Conservation (phyloP, 2,329 filamentous ascomycete species). For the Aspergillus tanneri region DNA sequence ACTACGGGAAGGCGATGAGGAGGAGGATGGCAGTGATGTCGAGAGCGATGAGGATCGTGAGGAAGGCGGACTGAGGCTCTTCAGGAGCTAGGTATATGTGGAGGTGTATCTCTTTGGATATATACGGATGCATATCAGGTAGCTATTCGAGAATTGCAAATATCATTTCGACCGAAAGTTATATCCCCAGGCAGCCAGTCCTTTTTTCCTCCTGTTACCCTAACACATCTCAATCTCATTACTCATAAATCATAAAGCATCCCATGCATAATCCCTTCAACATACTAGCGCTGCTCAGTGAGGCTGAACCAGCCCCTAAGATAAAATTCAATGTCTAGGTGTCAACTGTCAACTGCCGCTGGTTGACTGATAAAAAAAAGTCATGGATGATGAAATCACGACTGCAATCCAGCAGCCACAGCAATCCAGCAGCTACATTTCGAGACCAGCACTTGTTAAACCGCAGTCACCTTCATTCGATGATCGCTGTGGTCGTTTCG, state of each 20-base stretch:
- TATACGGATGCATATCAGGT: neutral
- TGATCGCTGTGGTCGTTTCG: conserved; percentile 1
- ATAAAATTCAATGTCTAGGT: too few relatives aligned
- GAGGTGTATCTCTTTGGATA: neutral
- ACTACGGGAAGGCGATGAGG: conserved; percentile 59
- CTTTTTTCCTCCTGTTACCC: neutral
- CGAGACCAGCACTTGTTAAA: neutral
- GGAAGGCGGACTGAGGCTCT: conserved; percentile 35
- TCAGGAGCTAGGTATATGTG: conserved; percentile 25
- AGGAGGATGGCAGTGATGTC: conserved; percentile 45
- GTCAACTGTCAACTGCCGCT: too few relatives aligned
- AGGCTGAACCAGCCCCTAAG: too few relatives aligned
- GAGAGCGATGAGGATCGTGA: conserved; percentile 32
- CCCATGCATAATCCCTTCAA: too few relatives aligned
- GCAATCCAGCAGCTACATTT: too few relatives aligned
- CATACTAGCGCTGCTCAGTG: too few relatives aligned
- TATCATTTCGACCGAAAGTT: neutral
- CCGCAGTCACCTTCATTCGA: neutral
- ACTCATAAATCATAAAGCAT: neutral
- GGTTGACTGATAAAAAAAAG: too few relatives aligned
- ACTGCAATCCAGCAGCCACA: too few relatives aligned
- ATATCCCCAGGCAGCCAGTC: neutral
- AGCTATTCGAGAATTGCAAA: conserved; percentile 1
- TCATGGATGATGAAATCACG: too few relatives aligned
- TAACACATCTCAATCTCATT: neutral